Conservation (phyloP, 1,139 yeast species). For the Debaryomyces udenii region DNA sequence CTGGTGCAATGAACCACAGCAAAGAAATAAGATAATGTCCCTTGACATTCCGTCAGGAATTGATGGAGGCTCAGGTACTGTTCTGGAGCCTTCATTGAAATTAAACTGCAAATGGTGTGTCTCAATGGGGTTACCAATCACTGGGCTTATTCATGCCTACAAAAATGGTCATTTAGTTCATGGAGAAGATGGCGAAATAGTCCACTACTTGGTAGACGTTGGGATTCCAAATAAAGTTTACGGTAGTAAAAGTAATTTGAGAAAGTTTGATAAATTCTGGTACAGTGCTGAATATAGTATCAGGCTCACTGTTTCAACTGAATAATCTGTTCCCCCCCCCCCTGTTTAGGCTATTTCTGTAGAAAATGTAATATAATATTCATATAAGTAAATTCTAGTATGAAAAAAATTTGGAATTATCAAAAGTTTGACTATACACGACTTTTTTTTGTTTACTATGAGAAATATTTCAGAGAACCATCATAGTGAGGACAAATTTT, state of each 20-base stretch:
- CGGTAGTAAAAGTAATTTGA: slow-evolving; percentile 39
- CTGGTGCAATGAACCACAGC: slow-evolving; percentile 69
- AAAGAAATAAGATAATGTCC: slow-evolving; percentile 58
- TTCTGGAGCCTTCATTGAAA: slow-evolving; percentile 30
- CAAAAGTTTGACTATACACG: slow-evolving; percentile 1
- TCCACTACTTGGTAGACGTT: slow-evolving; percentile 69
- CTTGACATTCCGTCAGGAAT: slow-evolving; percentile 84
- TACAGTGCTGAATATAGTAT: slow-evolving; percentile 39
- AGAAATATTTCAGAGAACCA: slow-evolving; percentile 3
- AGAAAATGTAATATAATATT: slow-evolving; percentile 6
- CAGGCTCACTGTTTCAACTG: slow-evolving; percentile 25
- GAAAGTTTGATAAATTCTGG: slow-evolving; percentile 52
- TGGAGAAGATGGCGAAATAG: slow-evolving; percentile 36
- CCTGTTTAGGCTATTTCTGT: slow-evolving; percentile 3
- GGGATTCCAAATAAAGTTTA: slow-evolving; percentile 66
- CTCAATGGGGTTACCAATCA: slow-evolving; percentile 74
- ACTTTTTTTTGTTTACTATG: slow-evolving; percentile 10
- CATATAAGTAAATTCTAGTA: slow-evolving; percentile 7
- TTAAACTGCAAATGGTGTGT: slow-evolving; percentile 56
- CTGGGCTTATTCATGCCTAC: slow-evolving; percentile 67
- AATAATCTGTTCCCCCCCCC: slow-evolving; percentile 1
- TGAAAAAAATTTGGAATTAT: neutral
- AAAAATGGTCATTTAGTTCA: slow-evolving; percentile 37
- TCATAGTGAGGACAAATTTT: neutral
- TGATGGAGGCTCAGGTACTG: slow-evolving; percentile 81